phyloP scores from a whole-genome alignment of 345 rosid genomes.

The Pistacia integerrima region DNA sequence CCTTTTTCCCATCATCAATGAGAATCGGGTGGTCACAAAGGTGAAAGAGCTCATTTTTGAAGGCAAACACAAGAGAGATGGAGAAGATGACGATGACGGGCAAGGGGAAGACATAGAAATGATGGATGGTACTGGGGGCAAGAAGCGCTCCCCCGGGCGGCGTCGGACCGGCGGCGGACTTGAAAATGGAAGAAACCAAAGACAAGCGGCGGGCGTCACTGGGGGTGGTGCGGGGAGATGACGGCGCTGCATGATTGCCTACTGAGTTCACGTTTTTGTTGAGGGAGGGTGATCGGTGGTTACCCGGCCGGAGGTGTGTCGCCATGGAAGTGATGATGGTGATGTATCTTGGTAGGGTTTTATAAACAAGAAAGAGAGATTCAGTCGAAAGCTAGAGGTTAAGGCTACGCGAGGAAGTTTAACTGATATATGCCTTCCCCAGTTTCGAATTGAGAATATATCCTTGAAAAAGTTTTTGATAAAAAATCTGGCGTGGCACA shows the following conservation, averaged over 20 bases:
- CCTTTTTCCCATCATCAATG: slow-evolving; percentile 63
- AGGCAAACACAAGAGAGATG: background rate
- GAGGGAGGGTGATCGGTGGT: background rate
- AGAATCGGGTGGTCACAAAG: slow-evolving; percentile 47
- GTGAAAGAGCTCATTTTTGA: slow-evolving; percentile 52
- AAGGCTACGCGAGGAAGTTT: too few species aligned
- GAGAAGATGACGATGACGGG: background rate
- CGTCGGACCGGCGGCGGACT: slow-evolving; percentile 53
- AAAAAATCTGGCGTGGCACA: too few species aligned
- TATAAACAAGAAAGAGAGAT: too few species aligned
- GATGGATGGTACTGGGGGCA: slow-evolving; percentile 42
- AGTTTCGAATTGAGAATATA: too few species aligned
- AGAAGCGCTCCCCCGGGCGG: slow-evolving; percentile 64
- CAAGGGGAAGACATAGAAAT: slow-evolving; percentile 22
- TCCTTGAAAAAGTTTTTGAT: too few species aligned
- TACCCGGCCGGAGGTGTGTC: too few species aligned
- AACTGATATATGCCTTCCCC: too few species aligned
- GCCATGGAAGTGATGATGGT: too few species aligned
- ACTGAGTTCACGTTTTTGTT: background rate
- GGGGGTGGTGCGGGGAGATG: slow-evolving; percentile 47
- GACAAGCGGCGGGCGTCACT: slow-evolving; percentile 50
- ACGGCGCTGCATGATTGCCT: too few species aligned
- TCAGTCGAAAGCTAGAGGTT: too few species aligned
- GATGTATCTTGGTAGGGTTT: too few species aligned
- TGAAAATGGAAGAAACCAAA: slow-evolving; percentile 44